Evolutionary conservation across 768 basidiomycete species (phyloP).

Genomic region (Rhizopogon rudus): DNA sequence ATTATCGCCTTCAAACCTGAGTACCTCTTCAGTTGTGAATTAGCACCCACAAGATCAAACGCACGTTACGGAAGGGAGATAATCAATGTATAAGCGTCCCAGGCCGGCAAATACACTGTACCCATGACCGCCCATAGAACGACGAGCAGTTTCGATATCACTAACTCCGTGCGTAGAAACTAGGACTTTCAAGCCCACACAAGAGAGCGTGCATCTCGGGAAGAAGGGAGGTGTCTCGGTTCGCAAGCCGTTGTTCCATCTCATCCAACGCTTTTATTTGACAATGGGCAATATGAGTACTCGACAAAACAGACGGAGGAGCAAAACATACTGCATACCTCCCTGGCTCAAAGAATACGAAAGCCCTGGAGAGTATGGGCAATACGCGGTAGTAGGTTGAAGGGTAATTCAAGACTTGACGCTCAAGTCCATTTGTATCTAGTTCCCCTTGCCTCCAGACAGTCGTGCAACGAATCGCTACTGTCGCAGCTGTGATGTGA

Average conservation of each 20-base stretch:
- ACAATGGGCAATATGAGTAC: neutral
- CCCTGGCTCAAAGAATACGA: slow-evolving; percentile 65
- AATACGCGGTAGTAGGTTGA: slow-evolving; percentile 59
- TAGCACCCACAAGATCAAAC: slow-evolving; percentile 14
- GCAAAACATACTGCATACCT: slow-evolving; percentile 43
- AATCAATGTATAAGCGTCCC: slow-evolving; percentile 59
- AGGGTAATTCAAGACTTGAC: slow-evolving; percentile 65
- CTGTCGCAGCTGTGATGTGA: slow-evolving; percentile 40
- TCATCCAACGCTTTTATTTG: slow-evolving; percentile 47
- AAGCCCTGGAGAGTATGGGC: slow-evolving; percentile 63
- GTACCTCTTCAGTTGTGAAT: neutral
- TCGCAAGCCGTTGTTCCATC: slow-evolving; percentile 43
- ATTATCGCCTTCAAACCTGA: slow-evolving; percentile 75
- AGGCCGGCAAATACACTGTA: slow-evolving; percentile 67
- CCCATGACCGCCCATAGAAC: slow-evolving; percentile 76
- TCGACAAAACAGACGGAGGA: neutral
- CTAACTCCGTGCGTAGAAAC: slow-evolving; percentile 46
- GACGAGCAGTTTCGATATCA: too few relatives aligned
- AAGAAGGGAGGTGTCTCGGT: slow-evolving; percentile 58
- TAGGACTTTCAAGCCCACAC: slow-evolving; percentile 63
- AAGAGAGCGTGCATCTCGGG: slow-evolving; percentile 69
- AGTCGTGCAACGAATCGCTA: slow-evolving; percentile 67
- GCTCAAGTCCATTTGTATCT: slow-evolving; percentile 50
- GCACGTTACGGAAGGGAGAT: slow-evolving; percentile 60
- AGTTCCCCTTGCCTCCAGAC: slow-evolving; percentile 40